Evolutionary conservation across 495 filamentous ascomycete species (phyloP).

Genomic region (Talaromyces ruber): DNA sequence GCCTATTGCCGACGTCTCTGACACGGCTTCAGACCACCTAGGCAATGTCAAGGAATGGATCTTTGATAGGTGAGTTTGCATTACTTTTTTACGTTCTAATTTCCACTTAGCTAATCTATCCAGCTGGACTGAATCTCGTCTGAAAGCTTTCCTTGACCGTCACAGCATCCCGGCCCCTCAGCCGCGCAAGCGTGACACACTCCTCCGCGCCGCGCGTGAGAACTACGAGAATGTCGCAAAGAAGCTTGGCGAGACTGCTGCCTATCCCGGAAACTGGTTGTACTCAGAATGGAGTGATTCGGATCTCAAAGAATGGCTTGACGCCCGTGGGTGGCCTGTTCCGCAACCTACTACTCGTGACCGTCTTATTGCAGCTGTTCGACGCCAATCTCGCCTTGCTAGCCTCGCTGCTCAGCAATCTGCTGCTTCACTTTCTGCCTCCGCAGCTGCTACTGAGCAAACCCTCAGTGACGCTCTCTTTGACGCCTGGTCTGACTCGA

Average conservation of each 20-base stretch:
- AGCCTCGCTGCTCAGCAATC: constrained; percentile 55
- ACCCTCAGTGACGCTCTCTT: constrained; percentile 75
- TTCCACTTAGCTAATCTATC: not conserved
- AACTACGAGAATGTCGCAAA: constrained; percentile 77
- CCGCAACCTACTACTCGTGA: constrained; percentile 84
- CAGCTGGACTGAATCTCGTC: constrained; percentile 75
- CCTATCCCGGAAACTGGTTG: constrained; percentile 94
- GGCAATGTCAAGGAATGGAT: constrained; percentile 79
- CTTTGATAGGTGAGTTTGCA: constrained; percentile 71
- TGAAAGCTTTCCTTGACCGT: constrained; percentile 88
- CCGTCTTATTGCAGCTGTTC: constrained; percentile 78
- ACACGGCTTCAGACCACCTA: constrained; percentile 61
- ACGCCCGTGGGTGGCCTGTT: constrained; percentile 77
- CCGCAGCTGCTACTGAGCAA: constrained; percentile 58
- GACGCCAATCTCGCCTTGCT: constrained; percentile 80
- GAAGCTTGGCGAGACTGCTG: constrained; percentile 70
- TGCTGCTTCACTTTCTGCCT: constrained; percentile 51
- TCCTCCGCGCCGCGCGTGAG: constrained; percentile 67
- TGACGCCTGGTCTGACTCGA: constrained; percentile 78
- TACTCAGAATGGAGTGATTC: constrained; percentile 81
- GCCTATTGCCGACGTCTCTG: constrained; percentile 66
- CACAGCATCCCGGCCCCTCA: constrained; percentile 74
- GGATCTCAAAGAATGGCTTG: constrained; percentile 74
- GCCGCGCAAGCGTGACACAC: constrained; percentile 74
- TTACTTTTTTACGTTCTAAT: not conserved